These are phyloP conservation scores for Arctium minus DNA, from an alignment of 129 eudicot genomes.

Conservation along the genomic window DNA sequence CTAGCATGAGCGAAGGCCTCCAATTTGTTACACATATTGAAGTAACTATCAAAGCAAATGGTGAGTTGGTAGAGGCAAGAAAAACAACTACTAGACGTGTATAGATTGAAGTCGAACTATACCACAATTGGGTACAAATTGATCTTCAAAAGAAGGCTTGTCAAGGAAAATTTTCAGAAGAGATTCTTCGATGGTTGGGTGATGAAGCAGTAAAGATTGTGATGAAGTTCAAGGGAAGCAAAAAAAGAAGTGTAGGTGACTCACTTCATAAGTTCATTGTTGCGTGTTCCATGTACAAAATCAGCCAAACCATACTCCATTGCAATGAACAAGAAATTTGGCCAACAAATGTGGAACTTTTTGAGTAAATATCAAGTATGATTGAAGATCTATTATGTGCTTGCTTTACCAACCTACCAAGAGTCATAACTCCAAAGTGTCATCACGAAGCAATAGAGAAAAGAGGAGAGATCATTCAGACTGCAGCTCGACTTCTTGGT, in stretches of 20 bases:
- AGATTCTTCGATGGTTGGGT: conserved; percentile 14
- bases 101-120: conserved; percentile 27
- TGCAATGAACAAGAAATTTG: not conserved
- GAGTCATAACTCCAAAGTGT: conserved; percentile 27
- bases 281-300: conserved; percentile 39
- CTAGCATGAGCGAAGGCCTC: conserved; percentile 32
- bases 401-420: conserved; percentile 24
- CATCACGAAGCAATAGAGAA: conserved; percentile 23
- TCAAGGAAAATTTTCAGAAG: conserved; percentile 19
- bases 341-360: not conserved
- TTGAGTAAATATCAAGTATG: conserved; percentile 13
- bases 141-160: conserved; percentile 25
- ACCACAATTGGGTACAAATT: conserved; percentile 29
- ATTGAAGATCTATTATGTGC: conserved; percentile 25
- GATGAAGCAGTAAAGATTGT: conserved; percentile 18
- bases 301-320: conserved; percentile 15
- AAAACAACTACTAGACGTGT: conserved; percentile 22
- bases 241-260: not conserved
- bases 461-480: conserved; percentile 22
- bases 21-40: conserved; percentile 16
- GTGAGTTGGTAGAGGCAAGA: conserved; percentile 7
- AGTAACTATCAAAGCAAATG: conserved; percentile 7
- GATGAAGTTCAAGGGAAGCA: not conserved
- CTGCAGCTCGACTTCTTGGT: conserved; percentile 37
- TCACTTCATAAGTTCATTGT: conserved; percentile 20